Percentiles rank a stretch among this genome's conserved stretches.
These are phyloP conservation scores for Jasminum sambac DNA, from an alignment of 257 asterid species.

Conservation along the genomic window DNA sequence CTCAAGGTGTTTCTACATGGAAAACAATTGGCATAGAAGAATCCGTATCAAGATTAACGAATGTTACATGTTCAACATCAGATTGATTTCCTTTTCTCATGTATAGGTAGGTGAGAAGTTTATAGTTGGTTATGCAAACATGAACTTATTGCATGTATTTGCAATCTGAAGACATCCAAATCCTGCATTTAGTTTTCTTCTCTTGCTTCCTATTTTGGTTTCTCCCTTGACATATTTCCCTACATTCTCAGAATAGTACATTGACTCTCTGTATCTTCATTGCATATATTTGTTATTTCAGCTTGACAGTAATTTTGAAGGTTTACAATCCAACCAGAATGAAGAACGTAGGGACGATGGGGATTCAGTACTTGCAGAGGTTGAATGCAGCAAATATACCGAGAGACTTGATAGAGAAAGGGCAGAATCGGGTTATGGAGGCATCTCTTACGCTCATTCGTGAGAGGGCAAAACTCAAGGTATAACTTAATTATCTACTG, in stretches of 20 bases:
- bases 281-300: background rate
- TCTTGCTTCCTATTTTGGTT: background rate
- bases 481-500: constrained; percentile 21
- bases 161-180: background rate
- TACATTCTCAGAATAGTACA: background rate
- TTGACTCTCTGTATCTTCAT: background rate
- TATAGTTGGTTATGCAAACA: background rate
- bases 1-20: background rate
- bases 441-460: constrained; percentile 96
- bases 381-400: constrained; percentile 75
- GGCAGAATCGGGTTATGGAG: constrained; percentile 94
- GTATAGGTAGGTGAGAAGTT: background rate
- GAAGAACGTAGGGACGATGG: constrained; percentile 67
- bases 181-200: background rate
- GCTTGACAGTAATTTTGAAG: constrained; percentile 13
- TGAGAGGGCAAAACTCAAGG: constrained; percentile 98
- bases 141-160: background rate
- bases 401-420: constrained; percentile 79
- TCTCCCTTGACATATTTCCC: background rate
- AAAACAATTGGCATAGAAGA: background rate
- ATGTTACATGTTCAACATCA: background rate
- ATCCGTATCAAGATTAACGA: too few relatives aligned
- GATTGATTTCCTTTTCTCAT: background rate
- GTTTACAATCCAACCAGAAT: constrained; percentile 38
- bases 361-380: constrained; percentile 80